These are phyloP conservation scores for Lactifluus piperatus DNA, from an alignment of 768 basidiomycete genomes.

Conservation along the genomic window DNA sequence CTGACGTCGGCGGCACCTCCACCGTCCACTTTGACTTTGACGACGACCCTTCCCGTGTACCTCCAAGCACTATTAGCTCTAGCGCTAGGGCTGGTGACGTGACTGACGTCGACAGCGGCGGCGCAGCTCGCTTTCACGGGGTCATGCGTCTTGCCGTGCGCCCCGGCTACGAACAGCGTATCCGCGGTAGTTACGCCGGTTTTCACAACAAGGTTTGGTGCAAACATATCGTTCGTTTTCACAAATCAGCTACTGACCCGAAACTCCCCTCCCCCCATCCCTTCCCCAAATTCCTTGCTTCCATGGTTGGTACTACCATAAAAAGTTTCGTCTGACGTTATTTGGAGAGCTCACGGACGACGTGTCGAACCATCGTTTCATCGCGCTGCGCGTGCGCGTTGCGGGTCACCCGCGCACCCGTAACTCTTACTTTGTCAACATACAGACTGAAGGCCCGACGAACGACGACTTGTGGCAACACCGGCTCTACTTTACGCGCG, in stretches of 20 bases:
- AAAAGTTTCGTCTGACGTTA: slow-evolving; percentile 49
- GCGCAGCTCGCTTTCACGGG: slow-evolving; percentile 72
- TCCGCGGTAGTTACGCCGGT: slow-evolving; percentile 85
- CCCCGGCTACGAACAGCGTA: slow-evolving; percentile 52
- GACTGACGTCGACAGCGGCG: slow-evolving; percentile 11
- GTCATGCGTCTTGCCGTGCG: slow-evolving; percentile 65
- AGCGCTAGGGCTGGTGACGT: too few species aligned
- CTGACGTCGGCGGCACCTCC: slow-evolving; percentile 80
- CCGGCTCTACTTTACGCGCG: slow-evolving; percentile 66
- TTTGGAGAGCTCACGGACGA: slow-evolving; percentile 86
- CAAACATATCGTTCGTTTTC: neutral
- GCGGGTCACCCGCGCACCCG: slow-evolving; percentile 69
- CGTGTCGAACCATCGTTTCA: slow-evolving; percentile 69
- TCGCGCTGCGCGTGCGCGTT: slow-evolving; percentile 71
- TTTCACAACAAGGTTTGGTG: slow-evolving; percentile 69
- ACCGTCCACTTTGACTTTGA: slow-evolving; percentile 68
- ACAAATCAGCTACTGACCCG: too few species aligned
- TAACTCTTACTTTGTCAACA: slow-evolving; percentile 86
- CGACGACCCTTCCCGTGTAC: slow-evolving; percentile 35
- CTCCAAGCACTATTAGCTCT: slow-evolving; percentile 26
- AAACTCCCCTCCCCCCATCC: too few species aligned
- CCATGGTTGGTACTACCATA: too few species aligned
- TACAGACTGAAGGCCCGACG: slow-evolving; percentile 80
- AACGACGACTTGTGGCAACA: slow-evolving; percentile 93
- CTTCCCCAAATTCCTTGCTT: too few species aligned